A percentile compares a stretch with the other conserved stretches of the same genome.
These are phyloP conservation scores for Brassica rapa DNA, from an alignment of 345 rosid species.

Conservation along the genomic window DNA sequence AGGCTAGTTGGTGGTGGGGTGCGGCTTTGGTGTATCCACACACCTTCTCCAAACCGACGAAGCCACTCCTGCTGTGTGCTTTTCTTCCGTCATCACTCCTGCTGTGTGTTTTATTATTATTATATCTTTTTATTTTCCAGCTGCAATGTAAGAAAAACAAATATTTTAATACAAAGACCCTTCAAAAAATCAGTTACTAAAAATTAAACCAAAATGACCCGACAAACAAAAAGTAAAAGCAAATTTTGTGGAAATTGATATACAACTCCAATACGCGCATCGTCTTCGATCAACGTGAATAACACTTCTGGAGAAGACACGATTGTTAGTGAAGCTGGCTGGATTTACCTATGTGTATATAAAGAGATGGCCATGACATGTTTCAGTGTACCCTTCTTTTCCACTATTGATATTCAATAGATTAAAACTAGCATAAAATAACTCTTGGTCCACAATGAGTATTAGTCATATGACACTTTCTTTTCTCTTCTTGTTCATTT, in stretches of 20 bases:
- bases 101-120: no score
- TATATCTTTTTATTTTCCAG: no score
- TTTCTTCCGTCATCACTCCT: no score
- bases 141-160: no score
- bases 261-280: not conserved
- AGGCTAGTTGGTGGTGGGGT: no score
- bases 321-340: not conserved
- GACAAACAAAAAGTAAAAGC: not conserved
- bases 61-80: no score
- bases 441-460: not conserved
- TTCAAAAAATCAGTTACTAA: no score
- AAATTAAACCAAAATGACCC: no score
- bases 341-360: not conserved
- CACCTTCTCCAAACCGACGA: no score
- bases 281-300: not conserved
- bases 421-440: not conserved
- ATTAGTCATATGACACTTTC: not conserved
- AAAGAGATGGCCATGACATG: not conserved
- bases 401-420: not conserved
- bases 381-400: not conserved
- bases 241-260: not conserved
- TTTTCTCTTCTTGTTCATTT: not conserved
- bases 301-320: not conserved
- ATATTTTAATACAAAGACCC: no score
- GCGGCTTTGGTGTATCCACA: no score